Evolutionary conservation across 2,329 filamentous ascomycete genomes (phyloP).

Genomic region (Aspergillus pseudoviridinutans): DNA sequence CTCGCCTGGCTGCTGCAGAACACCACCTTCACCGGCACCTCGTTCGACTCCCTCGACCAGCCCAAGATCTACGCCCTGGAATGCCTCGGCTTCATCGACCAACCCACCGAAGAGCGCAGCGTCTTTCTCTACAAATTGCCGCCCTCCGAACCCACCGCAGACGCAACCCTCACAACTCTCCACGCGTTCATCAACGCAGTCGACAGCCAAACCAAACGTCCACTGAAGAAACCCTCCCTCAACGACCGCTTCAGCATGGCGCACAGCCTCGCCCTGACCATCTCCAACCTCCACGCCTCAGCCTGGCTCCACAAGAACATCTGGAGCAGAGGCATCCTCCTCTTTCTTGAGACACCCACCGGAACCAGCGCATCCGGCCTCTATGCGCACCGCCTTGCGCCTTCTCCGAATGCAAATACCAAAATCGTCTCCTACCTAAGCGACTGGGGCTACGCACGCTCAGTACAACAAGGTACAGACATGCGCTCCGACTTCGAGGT

Average conservation of each 20-base stretch:
- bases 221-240: constrained; percentile 13
- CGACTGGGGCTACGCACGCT: constrained; percentile 26
- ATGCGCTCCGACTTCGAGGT: constrained; percentile 22
- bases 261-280: constrained; percentile 22
- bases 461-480: constrained; percentile 20
- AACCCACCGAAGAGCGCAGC: constrained; percentile 19
- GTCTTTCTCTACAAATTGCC: constrained; percentile 25
- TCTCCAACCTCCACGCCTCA: constrained; percentile 24
- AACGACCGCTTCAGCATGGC: constrained; percentile 24
- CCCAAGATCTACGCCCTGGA: constrained; percentile 26
- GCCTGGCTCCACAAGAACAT: constrained; percentile 29
- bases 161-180: constrained; percentile 9
- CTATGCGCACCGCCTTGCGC: constrained; percentile 2
- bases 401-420: neutral
- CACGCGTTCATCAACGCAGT: constrained; percentile 20
- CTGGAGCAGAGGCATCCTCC: constrained; percentile 26
- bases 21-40: constrained; percentile 16
- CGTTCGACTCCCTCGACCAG: constrained; percentile 11
- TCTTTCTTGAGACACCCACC: constrained; percentile 14
- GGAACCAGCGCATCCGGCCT: constrained; percentile 4
- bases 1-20: constrained; percentile 27
- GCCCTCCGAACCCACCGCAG: neutral
- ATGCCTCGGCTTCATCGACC: constrained; percentile 25
- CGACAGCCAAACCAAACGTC: constrained; percentile 13
- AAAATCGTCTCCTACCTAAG: constrained; percentile 19